phyloP scores from a whole-genome alignment of 768 basidiomycete genomes.

The Termitomyces sp. region DNA sequence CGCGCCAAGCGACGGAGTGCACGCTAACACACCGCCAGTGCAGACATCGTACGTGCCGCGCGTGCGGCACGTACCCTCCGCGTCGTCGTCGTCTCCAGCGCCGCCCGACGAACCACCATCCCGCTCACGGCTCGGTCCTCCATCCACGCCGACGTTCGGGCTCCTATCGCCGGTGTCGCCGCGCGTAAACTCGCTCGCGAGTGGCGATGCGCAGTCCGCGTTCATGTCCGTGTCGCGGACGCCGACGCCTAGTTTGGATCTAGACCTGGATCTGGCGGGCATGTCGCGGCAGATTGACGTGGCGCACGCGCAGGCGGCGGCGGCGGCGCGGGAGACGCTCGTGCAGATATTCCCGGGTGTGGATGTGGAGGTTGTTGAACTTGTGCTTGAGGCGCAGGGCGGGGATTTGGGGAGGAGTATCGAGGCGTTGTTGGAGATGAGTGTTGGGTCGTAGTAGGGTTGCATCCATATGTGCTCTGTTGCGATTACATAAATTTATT shows the following conservation, averaged over 20 bases:
- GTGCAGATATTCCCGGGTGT: conserved; percentile 83
- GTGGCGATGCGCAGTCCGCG: conserved; percentile 25
- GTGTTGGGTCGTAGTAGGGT: conserved; percentile 34
- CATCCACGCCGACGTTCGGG: conserved; percentile 47
- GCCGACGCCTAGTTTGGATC: conserved; percentile 64
- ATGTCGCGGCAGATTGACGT: conserved; percentile 75
- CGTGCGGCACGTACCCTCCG: conserved; percentile 48
- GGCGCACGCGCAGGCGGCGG: conserved; percentile 68
- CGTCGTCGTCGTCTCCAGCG: conserved; percentile 32
- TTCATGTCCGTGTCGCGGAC: conserved; percentile 54
- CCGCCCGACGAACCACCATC: conserved; percentile 49
- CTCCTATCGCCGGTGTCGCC: conserved; percentile 30
- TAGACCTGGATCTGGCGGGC: conserved; percentile 60
- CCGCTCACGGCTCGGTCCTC: conserved; percentile 36
- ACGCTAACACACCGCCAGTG: conserved; percentile 31
- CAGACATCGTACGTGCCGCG: conserved; percentile 76
- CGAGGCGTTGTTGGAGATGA: conserved; percentile 78
- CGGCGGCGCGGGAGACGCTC: conserved; percentile 70
- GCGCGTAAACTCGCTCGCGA: conserved; percentile 35
- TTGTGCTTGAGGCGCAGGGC: conserved; percentile 84
- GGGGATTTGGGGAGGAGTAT: conserved; percentile 90
- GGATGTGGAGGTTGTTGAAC: conserved; percentile 80
- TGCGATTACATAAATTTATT: no score
- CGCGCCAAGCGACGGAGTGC: conserved; percentile 25
- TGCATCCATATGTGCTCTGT: no score